phyloP scores from a whole-genome alignment of 1,284 basidiomycete species.

The Rhodotorula sp. region DNA sequence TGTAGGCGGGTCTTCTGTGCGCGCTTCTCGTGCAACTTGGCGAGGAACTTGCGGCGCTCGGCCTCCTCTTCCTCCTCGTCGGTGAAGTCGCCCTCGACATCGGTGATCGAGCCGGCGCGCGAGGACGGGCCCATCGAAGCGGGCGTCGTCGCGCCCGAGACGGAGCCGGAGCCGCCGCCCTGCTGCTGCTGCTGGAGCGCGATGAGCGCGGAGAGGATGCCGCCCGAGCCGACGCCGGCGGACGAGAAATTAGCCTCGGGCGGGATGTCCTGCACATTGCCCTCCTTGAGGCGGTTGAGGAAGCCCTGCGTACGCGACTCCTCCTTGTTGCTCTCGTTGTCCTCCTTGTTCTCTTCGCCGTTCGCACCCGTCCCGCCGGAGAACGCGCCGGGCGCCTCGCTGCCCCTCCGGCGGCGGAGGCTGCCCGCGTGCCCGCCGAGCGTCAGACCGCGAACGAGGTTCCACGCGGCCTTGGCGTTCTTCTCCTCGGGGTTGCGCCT shows the following conservation, averaged over 20 bases:
- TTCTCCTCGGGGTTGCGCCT: conserved; percentile 33
- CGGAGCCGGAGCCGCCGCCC: conserved; percentile 3
- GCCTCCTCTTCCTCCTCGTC: conserved; percentile 47
- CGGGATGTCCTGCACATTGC: conserved; percentile 25
- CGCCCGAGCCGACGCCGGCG: conserved; percentile 28
- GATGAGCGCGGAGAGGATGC: conserved; percentile 45
- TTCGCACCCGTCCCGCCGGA: conserved; percentile 12
- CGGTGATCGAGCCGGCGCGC: conserved; percentile 22
- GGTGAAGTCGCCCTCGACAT: conserved; percentile 12
- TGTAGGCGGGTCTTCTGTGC: conserved; percentile 25
- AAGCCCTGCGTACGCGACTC: conserved; percentile 9
- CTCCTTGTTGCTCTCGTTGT: conserved; percentile 4
- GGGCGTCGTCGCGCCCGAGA: conserved; percentile 34
- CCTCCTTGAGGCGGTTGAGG: conserved; percentile 20
- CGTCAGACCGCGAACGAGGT: conserved; percentile 54
- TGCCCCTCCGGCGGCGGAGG: conserved; percentile 47
- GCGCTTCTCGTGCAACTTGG: conserved; percentile 39
- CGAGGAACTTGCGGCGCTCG: conserved; percentile 42
- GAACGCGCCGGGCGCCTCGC: conserved; percentile 41
- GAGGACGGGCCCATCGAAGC: conserved; percentile 23
- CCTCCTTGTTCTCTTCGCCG: conserved; percentile 7
- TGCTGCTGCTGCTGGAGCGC: conserved; percentile 43
- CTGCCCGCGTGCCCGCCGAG: conserved; percentile 29
- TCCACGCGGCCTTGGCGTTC: conserved; percentile 47
- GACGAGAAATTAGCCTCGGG: conserved; percentile 10